Evolutionary conservation across 106 monocot genomes (phyloP).

Genomic region (Cymbidium sinense): DNA sequence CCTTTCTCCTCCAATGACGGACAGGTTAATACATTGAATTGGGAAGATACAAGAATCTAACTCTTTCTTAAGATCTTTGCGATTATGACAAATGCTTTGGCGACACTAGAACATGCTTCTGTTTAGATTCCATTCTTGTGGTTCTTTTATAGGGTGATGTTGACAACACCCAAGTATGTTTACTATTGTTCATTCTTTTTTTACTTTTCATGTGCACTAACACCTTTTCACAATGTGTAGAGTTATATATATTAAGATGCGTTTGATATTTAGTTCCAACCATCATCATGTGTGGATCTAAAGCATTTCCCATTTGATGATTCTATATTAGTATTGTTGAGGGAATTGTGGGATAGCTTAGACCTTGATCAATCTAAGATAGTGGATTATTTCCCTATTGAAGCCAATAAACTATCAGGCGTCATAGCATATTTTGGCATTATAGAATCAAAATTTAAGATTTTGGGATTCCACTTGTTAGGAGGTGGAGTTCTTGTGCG

Average conservation of each 20-base stretch:
- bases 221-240: neutral
- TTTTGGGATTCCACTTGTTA: neutral
- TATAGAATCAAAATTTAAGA: neutral
- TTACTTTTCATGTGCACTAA: neutral
- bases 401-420: neutral
- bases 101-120: too few relatives aligned
- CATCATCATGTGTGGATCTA: neutral
- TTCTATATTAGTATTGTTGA: neutral
- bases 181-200: neutral
- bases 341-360: neutral
- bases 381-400: neutral
- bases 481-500: neutral
- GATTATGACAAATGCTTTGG: too few relatives aligned
- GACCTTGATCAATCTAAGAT: neutral
- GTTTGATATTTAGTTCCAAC: neutral
- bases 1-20: neutral
- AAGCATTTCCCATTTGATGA: neutral
- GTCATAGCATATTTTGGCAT: neutral
- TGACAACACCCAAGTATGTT: neutral
- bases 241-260: neutral
- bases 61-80: neutral
- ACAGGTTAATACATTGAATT: too few relatives aligned
- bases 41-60: neutral
- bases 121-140: neutral
- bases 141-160: neutral